These are phyloP conservation scores for Citrus cavaleriei DNA, from an alignment of 345 rosid species.

Conservation along the genomic window DNA sequence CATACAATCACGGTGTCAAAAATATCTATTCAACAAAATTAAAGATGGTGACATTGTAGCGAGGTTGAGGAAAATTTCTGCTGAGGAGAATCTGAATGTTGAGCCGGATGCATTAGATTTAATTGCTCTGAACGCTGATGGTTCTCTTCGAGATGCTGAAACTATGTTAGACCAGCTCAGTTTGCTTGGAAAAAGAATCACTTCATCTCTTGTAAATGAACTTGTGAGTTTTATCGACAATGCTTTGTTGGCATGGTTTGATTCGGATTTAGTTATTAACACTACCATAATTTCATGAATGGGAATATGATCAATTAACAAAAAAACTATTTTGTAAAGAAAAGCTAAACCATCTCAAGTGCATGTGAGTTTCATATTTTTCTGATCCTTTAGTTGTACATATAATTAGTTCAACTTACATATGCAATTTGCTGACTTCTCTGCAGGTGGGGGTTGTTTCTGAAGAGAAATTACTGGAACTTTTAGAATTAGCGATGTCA, in stretches of 20 bases:
- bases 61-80: conserved; percentile 64
- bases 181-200: conserved; percentile 86
- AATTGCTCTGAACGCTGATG: conserved; percentile 91
- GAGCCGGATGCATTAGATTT: conserved; percentile 87
- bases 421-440: conserved; percentile 8
- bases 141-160: conserved; percentile 98
- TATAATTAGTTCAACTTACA: neutral
- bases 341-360: neutral
- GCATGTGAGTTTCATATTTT: neutral
- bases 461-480: conserved; percentile 88
- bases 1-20: conserved; percentile 94
- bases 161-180: conserved; percentile 97
- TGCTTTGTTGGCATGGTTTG: neutral
- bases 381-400: neutral
- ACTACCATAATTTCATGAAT: neutral
- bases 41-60: conserved; percentile 73
- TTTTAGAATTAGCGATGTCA: conserved; percentile 90
- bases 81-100: conserved; percentile 77
- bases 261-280: neutral
- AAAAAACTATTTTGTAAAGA: neutral
- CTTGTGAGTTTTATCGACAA: conserved; percentile 60
- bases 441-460: conserved; percentile 90
- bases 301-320: neutral
- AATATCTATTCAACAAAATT: conserved; percentile 84
- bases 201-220: conserved; percentile 80